phyloP scores from a whole-genome alignment of 2,329 filamentous ascomycete genomes.

The Cercospora citrullina region DNA sequence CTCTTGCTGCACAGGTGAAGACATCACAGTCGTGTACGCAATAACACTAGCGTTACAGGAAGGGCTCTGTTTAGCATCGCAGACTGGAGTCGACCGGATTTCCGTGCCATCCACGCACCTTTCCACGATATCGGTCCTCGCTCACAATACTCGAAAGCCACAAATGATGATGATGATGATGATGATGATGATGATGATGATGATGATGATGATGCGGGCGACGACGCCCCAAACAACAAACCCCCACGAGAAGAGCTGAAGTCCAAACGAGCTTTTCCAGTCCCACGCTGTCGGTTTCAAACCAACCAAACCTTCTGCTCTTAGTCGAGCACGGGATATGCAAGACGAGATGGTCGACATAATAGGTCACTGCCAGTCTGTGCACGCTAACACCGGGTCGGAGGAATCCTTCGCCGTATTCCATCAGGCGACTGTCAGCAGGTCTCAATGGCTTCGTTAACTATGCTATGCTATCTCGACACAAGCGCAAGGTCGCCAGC shows the following conservation, averaged over 20 bases:
- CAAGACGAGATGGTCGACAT: background rate
- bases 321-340: background rate
- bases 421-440: background rate
- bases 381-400: background rate
- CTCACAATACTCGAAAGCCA: background rate
- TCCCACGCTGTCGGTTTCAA: background rate
- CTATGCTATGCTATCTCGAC: no score
- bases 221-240: background rate
- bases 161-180: background rate
- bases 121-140: background rate
- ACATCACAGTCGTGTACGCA: background rate
- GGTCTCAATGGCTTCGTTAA: no score
- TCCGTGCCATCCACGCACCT: background rate
- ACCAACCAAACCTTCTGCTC: slow-evolving; percentile 1
- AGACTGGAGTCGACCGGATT: background rate
- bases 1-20: background rate
- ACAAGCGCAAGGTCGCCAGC: no score
- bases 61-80: background rate
- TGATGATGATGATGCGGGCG: background rate
- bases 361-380: background rate
- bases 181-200: no score
- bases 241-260: slow-evolving; percentile 1
- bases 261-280: background rate
- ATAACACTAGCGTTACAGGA: background rate
- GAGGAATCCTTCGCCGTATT: background rate